Evolutionary conservation across 129 eudicot genomes (phyloP).

Genomic region (Flaveria trinervia): DNA sequence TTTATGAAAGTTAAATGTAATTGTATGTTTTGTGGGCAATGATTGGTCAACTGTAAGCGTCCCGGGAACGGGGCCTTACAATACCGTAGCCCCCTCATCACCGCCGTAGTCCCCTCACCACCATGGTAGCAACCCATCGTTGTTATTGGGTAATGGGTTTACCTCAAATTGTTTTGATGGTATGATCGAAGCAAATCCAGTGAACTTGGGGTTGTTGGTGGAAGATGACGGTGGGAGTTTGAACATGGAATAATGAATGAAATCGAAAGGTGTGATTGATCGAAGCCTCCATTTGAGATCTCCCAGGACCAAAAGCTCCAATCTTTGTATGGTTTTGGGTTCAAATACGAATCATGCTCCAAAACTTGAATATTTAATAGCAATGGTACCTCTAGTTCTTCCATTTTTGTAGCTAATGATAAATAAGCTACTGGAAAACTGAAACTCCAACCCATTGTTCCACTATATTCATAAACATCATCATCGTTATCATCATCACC

Average conservation of each 20-base stretch:
- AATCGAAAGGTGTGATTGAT: conserved; percentile 62
- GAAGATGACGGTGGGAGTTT: conserved; percentile 21
- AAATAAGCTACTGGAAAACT: conserved; percentile 58
- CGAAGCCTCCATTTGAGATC: conserved; percentile 55
- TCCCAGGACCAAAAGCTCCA: conserved; percentile 63
- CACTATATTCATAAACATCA: conserved; percentile 27
- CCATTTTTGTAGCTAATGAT: conserved; percentile 64
- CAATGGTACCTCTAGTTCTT: conserved; percentile 49
- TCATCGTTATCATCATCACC: not conserved
- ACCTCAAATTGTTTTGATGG: conserved; percentile 52
- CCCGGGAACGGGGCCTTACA: too few relatives aligned
- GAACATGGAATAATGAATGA: conserved; percentile 44
- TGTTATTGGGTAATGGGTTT: not conserved
- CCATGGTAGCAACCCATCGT: too few relatives aligned
- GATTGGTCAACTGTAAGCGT: too few relatives aligned
- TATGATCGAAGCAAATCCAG: conserved; percentile 43
- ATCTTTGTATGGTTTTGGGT: conserved; percentile 48
- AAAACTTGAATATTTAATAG: conserved; percentile 52
- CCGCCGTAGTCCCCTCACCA: too few relatives aligned
- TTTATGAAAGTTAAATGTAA: too few relatives aligned
- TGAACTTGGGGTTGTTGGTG: not conserved
- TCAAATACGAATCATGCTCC: conserved; percentile 46
- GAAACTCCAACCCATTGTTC: conserved; percentile 51
- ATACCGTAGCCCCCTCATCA: too few relatives aligned
- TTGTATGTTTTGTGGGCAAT: too few relatives aligned